A percentile compares a stretch with the other conserved stretches of the same genome.
Conservation (phyloP, 2,329 filamentous ascomycete genomes). For the Neoascochyta sp. region DNA sequence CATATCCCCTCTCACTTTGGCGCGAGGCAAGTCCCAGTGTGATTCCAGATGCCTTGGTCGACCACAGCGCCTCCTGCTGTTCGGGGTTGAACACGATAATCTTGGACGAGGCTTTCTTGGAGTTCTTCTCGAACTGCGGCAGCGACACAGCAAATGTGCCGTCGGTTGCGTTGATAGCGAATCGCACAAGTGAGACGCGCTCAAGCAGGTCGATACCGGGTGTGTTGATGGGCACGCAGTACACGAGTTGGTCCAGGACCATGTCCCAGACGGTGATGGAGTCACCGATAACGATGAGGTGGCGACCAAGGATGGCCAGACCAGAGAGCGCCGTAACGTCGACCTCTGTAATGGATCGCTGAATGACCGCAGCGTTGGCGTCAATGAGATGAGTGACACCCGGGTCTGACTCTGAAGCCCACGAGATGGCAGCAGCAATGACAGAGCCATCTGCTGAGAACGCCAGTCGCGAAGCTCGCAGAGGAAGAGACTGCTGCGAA, state of each 20-base stretch:
- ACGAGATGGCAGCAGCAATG: slow-evolving; percentile 33
- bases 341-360: slow-evolving; percentile 63
- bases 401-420: slow-evolving; percentile 43
- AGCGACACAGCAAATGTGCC: slow-evolving; percentile 43
- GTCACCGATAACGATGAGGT: slow-evolving; percentile 71
- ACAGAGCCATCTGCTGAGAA: slow-evolving; percentile 57
- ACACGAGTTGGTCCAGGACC: slow-evolving; percentile 70
- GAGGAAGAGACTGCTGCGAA: slow-evolving; percentile 27
- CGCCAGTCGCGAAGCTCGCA: slow-evolving; percentile 61
- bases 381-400: slow-evolving; percentile 75
- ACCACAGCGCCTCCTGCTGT: slow-evolving; percentile 56
- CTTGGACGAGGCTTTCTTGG: slow-evolving; percentile 42
- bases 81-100: slow-evolving; percentile 66
- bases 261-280: slow-evolving; percentile 78
- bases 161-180: slow-evolving; percentile 65
- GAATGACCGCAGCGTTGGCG: slow-evolving; percentile 62
- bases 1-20: slow-evolving; percentile 64
- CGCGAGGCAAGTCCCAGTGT: slow-evolving; percentile 66
- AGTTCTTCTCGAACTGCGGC: slow-evolving; percentile 35
- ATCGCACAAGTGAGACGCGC: slow-evolving; percentile 48
- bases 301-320: slow-evolving; percentile 68
- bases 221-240: slow-evolving; percentile 55
- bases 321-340: slow-evolving; percentile 63
- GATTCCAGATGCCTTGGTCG: slow-evolving; percentile 52
- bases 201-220: slow-evolving; percentile 32